Evolutionary conservation across 345 rosid genomes (phyloP), one percentile per base, ranked within the genome.

Genomic region (Dimocarpus longan): DNA sequence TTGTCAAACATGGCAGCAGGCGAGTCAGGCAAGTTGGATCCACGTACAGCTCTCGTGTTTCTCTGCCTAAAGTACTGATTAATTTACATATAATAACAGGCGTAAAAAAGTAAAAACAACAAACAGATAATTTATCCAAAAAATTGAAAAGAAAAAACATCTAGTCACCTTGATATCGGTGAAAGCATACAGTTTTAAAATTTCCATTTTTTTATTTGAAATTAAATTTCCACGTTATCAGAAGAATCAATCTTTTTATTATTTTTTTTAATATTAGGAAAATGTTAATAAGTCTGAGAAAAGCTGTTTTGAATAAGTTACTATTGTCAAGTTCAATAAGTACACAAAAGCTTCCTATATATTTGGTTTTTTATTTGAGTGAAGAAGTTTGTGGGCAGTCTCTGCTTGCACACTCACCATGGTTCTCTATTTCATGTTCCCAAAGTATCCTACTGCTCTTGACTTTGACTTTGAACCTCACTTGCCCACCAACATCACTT

Each of bases 401-500:
- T 75, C 21, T 48, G 78, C 8, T 19, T 52, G n/a, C 70, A 26
- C 24, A 6, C 71, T 46, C 56, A 13, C 63, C 70, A 28, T 75
- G 70, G 48, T 64, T 2, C 37, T 1, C 37, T 32, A 12, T 16
- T 44, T 39, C 39, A 74, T 1, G 43, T 74, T 74, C 77, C 42
- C 77, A 9, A 50, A 43, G 77, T 24, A 8, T 60, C 0, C 19
- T 32, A 2, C 37, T 32, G 37, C 59, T 42, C 19, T 44, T 26
- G 7, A 63, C 42, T 66, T 48, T 75, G 78, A 75, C 77, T 46
- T 75, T 44, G n/a, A 24, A 46, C 59, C 59, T 74, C 67, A 59
- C 54, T 24, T 15, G 6, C 24, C 13, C 69, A 63, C 4, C 22
- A 70, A 6, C 18, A 32, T 5, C 22, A 50, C 16, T 46, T 11